Base-by-base conservation (phyloP, 2,329 filamentous ascomycete genomes). In the Gnomoniopsis smithogilvyi region DNA sequence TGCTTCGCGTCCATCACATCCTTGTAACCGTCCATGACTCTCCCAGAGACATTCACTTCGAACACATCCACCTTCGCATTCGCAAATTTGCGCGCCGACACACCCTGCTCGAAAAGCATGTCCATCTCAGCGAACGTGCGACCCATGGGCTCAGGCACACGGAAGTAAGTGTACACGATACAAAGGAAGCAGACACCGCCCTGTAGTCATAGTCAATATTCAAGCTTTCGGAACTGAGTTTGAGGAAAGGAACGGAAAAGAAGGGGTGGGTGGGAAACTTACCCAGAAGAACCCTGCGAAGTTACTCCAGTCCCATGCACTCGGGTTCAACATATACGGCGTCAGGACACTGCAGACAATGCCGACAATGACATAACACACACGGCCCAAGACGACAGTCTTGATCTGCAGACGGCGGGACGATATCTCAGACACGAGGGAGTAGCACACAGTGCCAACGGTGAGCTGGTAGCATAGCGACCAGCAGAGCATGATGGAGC, bases 291-390 rank as follows among this genome's bases (percentile, higher is more conserved):
- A 96, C 30, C 92, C 92, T 0, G 92, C 84, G 67, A 84, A 95
- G 75, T 95, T 95, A 62, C 85, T 81, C 92, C 92, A 96, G 73
- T 96, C 79, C 92, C 93, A 96, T 0, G 86, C 89, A 1, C 79
- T 81, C 0, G 92, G 91, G 75, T 96, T 96, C 46, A 96, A 81
- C 92, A 96, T 96, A 75, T 96, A 96, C 0, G 92, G 92, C 0
- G 91, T 96, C 45, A 96, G 74, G 3, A 96, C 88, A 53, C 86
- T 88, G 69, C 87, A 91, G 67, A 96, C 76, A 65, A 97, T 96
- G 63, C 84, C 88, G 47, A 93, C 89, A 53, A 96, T 77, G 68
- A 95, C 93, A 79, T 90, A 90, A 49, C 92, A 76, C 66, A 91
- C 90, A 57, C 92, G 88, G 1, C 90, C 92, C 2, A 96, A 82